These are phyloP conservation scores for Ministeria vibrans DNA, from an alignment of 78 protist species.

Conservation along the genomic window DNA sequence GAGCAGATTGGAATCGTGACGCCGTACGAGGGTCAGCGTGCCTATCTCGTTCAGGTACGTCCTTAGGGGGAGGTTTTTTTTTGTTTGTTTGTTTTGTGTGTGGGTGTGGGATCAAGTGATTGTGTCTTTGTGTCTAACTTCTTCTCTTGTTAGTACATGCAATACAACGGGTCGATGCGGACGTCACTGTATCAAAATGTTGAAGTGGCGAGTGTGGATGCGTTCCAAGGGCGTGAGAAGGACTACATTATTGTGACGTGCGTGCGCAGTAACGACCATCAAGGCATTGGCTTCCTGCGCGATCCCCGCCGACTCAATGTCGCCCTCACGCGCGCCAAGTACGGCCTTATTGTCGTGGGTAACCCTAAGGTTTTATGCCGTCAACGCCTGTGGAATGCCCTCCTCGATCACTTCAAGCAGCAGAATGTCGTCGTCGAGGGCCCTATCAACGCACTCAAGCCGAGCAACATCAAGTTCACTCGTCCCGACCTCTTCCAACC, in stretches of 20 bases:
- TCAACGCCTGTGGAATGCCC: constrained; percentile 92
- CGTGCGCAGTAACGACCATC: constrained; percentile 94
- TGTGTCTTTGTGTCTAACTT: neutral
- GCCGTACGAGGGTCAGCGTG: constrained; percentile 99
- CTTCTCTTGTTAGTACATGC: neutral
- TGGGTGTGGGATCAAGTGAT: neutral
- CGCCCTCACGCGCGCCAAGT: constrained; percentile 97
- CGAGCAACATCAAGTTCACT: constrained; percentile 5
- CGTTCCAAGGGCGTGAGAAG: constrained; percentile 99
- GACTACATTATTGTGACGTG: constrained; percentile 97
- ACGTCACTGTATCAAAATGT: neutral
- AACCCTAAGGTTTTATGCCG: constrained; percentile 86
- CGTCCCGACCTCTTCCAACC: neutral
- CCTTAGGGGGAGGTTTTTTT: neutral
- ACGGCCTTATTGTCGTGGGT: constrained; percentile 95
- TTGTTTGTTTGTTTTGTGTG: neutral
- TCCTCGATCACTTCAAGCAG: constrained; percentile 87
- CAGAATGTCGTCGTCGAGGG: constrained; percentile 87
- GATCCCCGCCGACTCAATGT: constrained; percentile 99
- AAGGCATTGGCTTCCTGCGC: constrained; percentile 97
- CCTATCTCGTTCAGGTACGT: constrained; percentile 60
- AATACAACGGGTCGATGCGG: neutral
- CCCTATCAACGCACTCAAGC: constrained; percentile 58
- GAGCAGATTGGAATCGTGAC: constrained; percentile 97
- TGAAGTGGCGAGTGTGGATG: constrained; percentile 95